Evolutionary conservation across 1,139 yeast species (phyloP).

Genomic region (Candida sanyaensis): DNA sequence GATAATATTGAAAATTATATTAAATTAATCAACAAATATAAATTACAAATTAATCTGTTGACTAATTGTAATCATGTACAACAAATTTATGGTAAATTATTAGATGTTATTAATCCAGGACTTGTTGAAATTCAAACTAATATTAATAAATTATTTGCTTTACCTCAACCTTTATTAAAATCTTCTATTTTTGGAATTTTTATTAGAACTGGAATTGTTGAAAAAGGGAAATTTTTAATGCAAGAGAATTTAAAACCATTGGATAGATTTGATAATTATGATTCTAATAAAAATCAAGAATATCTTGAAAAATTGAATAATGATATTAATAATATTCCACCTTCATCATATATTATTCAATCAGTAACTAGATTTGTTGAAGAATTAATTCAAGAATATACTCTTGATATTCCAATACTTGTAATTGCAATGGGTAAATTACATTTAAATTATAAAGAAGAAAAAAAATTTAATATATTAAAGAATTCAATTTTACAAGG

Average conservation of each 20-base stretch:
- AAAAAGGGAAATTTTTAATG: not conserved
- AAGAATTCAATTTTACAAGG: constrained; percentile 4
- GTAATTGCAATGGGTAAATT: constrained; percentile 3
- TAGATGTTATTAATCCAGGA: not conserved
- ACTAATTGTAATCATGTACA: not conserved
- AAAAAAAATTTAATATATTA: constrained; percentile 1
- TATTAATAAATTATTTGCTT: not conserved
- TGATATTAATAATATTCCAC: constrained; percentile 1
- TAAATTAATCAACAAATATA: not conserved
- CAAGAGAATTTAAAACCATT: not conserved
- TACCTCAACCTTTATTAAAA: not conserved
- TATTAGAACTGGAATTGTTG: not conserved
- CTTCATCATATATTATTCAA: not conserved
- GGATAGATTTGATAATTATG: constrained; percentile 1
- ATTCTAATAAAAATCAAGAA: not conserved
- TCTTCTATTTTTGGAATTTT: constrained; percentile 1
- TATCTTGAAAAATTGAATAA: not conserved
- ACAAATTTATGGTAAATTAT: not conserved
- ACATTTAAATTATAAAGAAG: constrained; percentile 1
- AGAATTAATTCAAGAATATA: constrained; percentile 1
- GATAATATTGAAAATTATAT: not conserved
- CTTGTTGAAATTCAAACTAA: not conserved
- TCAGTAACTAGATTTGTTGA: constrained; percentile 1
- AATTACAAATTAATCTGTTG: not conserved
- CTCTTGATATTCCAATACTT: not conserved